These are phyloP conservation scores for Penicillium cinerascens DNA, from an alignment of 495 filamentous ascomycete species.

Conservation along the genomic window DNA sequence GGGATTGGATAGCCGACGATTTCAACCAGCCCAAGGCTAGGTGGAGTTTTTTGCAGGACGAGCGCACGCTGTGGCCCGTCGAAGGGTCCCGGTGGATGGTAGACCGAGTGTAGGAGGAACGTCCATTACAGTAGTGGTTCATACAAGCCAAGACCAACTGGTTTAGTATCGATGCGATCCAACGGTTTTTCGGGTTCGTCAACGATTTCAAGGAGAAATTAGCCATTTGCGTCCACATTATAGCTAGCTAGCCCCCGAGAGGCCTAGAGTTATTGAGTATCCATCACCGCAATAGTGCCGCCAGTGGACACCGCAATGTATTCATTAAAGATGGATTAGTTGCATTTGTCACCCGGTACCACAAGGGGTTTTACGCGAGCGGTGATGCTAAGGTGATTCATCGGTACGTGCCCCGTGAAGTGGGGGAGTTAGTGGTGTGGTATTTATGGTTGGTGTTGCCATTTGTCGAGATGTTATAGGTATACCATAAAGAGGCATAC, in stretches of 20 bases:
- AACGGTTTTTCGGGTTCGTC: background rate
- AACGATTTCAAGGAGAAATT: slow-evolving; percentile 19
- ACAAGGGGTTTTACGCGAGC: slow-evolving; percentile 13
- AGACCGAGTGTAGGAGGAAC: slow-evolving; percentile 1
- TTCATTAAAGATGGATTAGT: slow-evolving; percentile 13
- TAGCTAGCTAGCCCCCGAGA: slow-evolving; percentile 20
- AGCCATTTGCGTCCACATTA: slow-evolving; percentile 20
- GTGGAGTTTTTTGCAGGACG: slow-evolving; percentile 16
- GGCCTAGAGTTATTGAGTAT: slow-evolving; percentile 26
- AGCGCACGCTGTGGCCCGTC: background rate
- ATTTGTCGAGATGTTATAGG: slow-evolving; percentile 14
- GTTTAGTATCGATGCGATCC: background rate
- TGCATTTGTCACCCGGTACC: slow-evolving; percentile 2
- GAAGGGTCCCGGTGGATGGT: slow-evolving; percentile 4
- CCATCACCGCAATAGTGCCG: slow-evolving; percentile 14
- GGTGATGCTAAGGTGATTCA: slow-evolving; percentile 10
- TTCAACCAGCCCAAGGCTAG: background rate
- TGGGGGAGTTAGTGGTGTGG: slow-evolving; percentile 3
- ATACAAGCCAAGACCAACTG: background rate
- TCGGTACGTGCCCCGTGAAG: slow-evolving; percentile 1
- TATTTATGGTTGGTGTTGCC: slow-evolving; percentile 26
- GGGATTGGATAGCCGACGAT: slow-evolving; percentile 1
- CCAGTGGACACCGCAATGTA: slow-evolving; percentile 3
- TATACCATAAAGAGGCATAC: background rate
- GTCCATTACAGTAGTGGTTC: background rate